A percentile compares a stretch with the other conserved stretches of the same genome.
Conservation (phyloP, 805 yeast species). For the Candida peoriensis region DNA sequence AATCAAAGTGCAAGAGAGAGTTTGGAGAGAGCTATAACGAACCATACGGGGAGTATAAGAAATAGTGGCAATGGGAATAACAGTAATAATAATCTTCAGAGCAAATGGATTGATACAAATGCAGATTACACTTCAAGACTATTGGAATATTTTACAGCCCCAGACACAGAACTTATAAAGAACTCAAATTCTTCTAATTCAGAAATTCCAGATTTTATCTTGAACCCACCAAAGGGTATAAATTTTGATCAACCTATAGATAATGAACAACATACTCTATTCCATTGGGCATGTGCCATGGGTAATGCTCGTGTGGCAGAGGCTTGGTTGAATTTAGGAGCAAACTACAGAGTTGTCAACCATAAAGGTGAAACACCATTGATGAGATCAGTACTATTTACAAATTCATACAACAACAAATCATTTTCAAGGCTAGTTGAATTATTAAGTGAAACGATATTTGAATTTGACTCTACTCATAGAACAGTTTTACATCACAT, state of each 20-base stretch:
- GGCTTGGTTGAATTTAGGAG: conserved; percentile 69
- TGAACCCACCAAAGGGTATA: conserved; percentile 59
- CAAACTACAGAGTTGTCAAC: conserved; percentile 55
- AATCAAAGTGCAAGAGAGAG: conserved; percentile 21
- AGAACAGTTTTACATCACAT: conserved; percentile 86
- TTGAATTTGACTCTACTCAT: conserved; percentile 66
- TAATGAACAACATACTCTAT: conserved; percentile 89
- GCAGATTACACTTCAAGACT: conserved; percentile 41
- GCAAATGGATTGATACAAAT: conserved; percentile 28
- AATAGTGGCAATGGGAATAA: conserved; percentile 3
- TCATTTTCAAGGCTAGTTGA: conserved; percentile 78
- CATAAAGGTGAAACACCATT: conserved; percentile 82
- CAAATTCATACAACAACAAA: conserved; percentile 78
- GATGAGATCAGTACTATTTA: conserved; percentile 78
- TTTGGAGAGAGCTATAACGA: conserved; percentile 17
- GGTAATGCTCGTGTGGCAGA: conserved; percentile 79
- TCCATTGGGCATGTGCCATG: conserved; percentile 98
- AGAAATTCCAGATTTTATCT: conserved; percentile 57
- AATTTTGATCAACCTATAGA: conserved; percentile 78
- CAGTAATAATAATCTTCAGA: no score
- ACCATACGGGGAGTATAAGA: conserved; percentile 12
- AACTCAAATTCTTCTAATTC: conserved; percentile 22
- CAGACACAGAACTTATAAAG: conserved; percentile 41
- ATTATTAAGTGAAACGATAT: conserved; percentile 68
- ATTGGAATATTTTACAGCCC: conserved; percentile 48